Conservation (phyloP, 2,329 filamentous ascomycete species). For the Leptographium wingfieldii region DNA sequence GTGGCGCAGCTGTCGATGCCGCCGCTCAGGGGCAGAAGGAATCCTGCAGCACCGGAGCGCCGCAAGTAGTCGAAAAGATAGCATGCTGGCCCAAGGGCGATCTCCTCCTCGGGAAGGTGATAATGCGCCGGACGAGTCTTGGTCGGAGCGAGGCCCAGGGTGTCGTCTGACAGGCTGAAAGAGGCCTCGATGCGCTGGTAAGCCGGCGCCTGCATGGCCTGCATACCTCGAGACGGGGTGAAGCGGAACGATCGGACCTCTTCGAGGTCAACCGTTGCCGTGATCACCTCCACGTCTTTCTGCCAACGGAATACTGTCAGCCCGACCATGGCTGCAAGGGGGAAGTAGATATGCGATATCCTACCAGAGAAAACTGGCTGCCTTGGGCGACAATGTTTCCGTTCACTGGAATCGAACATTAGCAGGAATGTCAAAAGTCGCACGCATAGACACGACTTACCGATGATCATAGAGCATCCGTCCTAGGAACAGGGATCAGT, state of each 20-base stretch:
- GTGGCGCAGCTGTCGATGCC: slow-evolving; percentile 46
- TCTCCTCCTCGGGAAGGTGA: slow-evolving; percentile 53
- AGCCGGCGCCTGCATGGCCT: slow-evolving; percentile 34
- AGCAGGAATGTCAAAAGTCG: neutral
- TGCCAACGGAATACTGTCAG: slow-evolving; percentile 18
- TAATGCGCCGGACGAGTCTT: slow-evolving; percentile 31
- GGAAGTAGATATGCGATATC: neutral
- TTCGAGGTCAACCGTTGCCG: slow-evolving; percentile 56
- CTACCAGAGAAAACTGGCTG: slow-evolving; percentile 41
- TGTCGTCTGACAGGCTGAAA: slow-evolving; percentile 21
- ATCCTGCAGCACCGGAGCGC: slow-evolving; percentile 35
- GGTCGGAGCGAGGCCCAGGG: slow-evolving; percentile 17
- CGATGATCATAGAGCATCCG: slow-evolving; percentile 45
- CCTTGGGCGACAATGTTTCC: slow-evolving; percentile 51
- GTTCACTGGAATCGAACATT: slow-evolving; percentile 27
- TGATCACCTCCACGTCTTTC: slow-evolving; percentile 52
- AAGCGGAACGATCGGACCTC: slow-evolving; percentile 52
- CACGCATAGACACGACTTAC: no score
- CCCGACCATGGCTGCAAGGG: slow-evolving; percentile 16
- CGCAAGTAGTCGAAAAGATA: slow-evolving; percentile 50
- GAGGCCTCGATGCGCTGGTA: slow-evolving; percentile 32
- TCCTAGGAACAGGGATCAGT: slow-evolving; percentile 21
- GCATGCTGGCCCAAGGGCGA: slow-evolving; percentile 49
- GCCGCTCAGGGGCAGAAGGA: slow-evolving; percentile 42
- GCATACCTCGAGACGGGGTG: slow-evolving; percentile 42